phyloP scores from a whole-genome alignment of 78 protist species.

The Capsaspora owczarzaki region DNA sequence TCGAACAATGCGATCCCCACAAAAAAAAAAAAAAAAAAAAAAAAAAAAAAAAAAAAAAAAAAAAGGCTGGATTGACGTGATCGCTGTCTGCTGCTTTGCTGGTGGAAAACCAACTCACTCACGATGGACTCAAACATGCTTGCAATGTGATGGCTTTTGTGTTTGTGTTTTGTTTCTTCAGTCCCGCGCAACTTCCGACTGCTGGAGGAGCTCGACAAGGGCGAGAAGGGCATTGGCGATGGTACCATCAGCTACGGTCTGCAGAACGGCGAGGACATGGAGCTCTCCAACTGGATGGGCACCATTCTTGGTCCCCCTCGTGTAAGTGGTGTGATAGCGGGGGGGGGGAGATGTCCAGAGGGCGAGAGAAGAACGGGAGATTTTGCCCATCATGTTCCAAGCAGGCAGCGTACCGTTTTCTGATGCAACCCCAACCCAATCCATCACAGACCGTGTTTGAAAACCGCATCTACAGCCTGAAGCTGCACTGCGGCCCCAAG shows the following conservation, averaged over 20 bases:
- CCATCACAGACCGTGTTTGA: conserved; percentile 1
- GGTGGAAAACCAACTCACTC: no score
- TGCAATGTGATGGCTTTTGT: background rate
- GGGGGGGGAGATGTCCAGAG: no score
- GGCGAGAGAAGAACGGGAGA: no score
- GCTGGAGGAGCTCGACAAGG: conserved; percentile 86
- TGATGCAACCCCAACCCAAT: no score
- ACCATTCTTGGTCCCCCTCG: conserved; percentile 81
- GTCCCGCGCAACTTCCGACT: conserved; percentile 90
- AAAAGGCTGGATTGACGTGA: no score
- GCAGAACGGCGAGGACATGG: conserved; percentile 25
- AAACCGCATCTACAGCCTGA: conserved; percentile 61
- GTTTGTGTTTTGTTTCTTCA: background rate
- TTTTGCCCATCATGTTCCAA: no score
- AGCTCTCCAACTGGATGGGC: conserved; percentile 58
- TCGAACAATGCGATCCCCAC: no score
- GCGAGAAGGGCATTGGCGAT: conserved; percentile 81
- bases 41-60: no score
- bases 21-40: no score
- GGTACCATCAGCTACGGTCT: conserved; percentile 75
- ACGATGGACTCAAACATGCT: no score
- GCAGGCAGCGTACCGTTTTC: no score
- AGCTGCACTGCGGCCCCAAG: conserved; percentile 63
- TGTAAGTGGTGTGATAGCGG: conserved; percentile 48
- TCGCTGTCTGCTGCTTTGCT: no score